Evolutionary conservation across 768 basidiomycete genomes (phyloP), one percentile per base, ranked within the genome.

Genomic region (Naganishia vaughanmartiniae): DNA sequence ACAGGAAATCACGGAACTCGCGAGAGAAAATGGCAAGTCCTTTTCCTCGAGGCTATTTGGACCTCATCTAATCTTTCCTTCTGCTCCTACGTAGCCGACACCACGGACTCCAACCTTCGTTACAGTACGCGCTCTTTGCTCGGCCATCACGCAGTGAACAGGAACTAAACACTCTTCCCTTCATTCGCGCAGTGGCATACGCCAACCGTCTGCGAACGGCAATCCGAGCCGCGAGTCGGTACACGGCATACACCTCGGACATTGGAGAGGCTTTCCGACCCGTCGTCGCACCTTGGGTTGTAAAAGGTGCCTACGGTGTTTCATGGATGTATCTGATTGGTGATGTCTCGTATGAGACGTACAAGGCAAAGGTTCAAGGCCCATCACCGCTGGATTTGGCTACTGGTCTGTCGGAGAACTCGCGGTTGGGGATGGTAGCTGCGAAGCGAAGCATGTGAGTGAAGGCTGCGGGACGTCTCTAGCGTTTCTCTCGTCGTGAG

Each of bases 271-370:
- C 80, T 0, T 82, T 82, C 77, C 69, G 81, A 57, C 80, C 80
- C 12, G 75, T 81, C 42, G 80, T 80, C 9, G 73, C 74, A 0
- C 80, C 80, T n/a, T 76, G 66, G 39, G 46, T 79, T 30, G 78
- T 79, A n/a, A 75, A 69, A 45, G 76, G 75, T 48, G 78, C 80
- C 28, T 82, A 82, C 70, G 81, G 78, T 45, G 73, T 82, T 60
- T 82, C 81, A 2, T 82, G 81, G 81, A 73, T 80, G 4, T 82
- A 80, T 54, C 73, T 82, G 19, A 73, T 80, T 45, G 81, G 80
- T 56, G 81, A 82, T 68, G 81, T 82, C 31, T 73, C 76, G n/a
- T 82, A 76, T 73, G 79, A 80, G 54, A 82, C 80, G 0, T 82
- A 81, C 75, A 82, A 82, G 70, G 76, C 80, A 1, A 76, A 74